A percentile compares a stretch with the other conserved stretches of the same genome.
These are phyloP conservation scores for Catunica adiposa DNA, from an alignment of 2,329 filamentous ascomycete genomes.

Conservation along the genomic window DNA sequence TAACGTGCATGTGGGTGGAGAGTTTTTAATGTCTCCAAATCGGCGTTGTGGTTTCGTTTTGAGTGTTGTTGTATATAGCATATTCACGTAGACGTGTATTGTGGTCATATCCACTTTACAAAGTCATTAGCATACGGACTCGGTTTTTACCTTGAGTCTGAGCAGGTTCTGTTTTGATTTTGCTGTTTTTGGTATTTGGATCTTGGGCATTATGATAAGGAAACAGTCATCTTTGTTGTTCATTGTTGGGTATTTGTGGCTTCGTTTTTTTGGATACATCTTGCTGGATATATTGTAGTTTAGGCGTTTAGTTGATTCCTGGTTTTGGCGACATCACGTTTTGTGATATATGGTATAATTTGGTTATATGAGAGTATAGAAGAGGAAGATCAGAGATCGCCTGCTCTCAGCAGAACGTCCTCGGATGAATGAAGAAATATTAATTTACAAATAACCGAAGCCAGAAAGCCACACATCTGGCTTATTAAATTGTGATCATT, in stretches of 20 bases:
- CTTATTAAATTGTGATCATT: too few relatives aligned
- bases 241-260: background rate
- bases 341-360: background rate
- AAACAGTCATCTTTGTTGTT: slow-evolving; percentile 5
- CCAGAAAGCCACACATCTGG: too few relatives aligned
- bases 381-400: background rate
- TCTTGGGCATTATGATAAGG: background rate
- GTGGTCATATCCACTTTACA: background rate
- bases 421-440: too few relatives aligned
- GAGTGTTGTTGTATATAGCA: background rate
- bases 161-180: background rate
- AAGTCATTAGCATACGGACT: background rate
- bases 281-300: background rate
- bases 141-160: background rate
- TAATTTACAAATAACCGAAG: too few relatives aligned
- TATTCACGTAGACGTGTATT: background rate
- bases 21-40: background rate
- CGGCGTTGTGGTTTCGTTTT: background rate
- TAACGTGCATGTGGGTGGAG: background rate
- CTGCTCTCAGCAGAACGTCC: too few relatives aligned
- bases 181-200: background rate
- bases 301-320: background rate
- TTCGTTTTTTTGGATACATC: background rate
- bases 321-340: too few relatives aligned
- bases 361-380: background rate